A percentile compares a stretch with the other conserved stretches of the same genome.
Conservation (phyloP, 2,329 filamentous ascomycete species). For the Monosporascus sp. region DNA sequence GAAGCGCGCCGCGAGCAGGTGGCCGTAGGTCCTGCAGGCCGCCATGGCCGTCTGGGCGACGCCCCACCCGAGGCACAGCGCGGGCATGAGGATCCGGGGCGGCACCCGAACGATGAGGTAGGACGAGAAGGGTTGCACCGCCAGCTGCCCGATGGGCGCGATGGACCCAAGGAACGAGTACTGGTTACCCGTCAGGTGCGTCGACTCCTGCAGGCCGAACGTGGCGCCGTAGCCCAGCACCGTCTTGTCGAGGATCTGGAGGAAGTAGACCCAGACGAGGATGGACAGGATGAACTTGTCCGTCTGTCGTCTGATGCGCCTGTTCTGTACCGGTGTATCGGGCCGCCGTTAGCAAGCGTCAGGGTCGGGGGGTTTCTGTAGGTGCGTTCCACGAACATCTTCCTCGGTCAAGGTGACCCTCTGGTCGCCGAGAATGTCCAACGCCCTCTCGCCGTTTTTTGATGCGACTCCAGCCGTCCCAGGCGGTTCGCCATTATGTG, state of each 20-base stretch:
- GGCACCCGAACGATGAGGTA: slow-evolving; percentile 54
- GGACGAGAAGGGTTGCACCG: slow-evolving; percentile 45
- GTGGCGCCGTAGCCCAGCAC: slow-evolving; percentile 56
- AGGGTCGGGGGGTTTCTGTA: not conserved
- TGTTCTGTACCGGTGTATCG: not conserved
- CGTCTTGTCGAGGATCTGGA: slow-evolving; percentile 59
- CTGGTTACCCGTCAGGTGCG: slow-evolving; percentile 50
- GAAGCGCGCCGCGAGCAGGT: slow-evolving; percentile 46
- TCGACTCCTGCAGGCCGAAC: slow-evolving; percentile 56
- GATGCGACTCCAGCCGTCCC: too few relatives aligned
- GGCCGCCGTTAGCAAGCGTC: not conserved
- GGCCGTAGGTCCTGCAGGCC: slow-evolving; percentile 42
- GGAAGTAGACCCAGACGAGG: slow-evolving; percentile 56
- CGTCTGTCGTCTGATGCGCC: slow-evolving; percentile 17
- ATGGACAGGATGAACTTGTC: slow-evolving; percentile 36
- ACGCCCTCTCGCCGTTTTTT: not conserved
- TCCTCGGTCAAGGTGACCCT: not conserved
- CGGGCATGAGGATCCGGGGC: slow-evolving; percentile 53
- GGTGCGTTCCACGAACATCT: not conserved
- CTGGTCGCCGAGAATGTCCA: not conserved
- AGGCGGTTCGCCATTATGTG: not conserved
- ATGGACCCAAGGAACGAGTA: slow-evolving; percentile 32
- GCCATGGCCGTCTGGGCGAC: slow-evolving; percentile 46
- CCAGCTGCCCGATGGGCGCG: slow-evolving; percentile 49
- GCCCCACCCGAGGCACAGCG: slow-evolving; percentile 46